These are phyloP conservation scores for Trametes sp. DNA, from an alignment of 1,284 basidiomycete species.

Conservation along the genomic window DNA sequence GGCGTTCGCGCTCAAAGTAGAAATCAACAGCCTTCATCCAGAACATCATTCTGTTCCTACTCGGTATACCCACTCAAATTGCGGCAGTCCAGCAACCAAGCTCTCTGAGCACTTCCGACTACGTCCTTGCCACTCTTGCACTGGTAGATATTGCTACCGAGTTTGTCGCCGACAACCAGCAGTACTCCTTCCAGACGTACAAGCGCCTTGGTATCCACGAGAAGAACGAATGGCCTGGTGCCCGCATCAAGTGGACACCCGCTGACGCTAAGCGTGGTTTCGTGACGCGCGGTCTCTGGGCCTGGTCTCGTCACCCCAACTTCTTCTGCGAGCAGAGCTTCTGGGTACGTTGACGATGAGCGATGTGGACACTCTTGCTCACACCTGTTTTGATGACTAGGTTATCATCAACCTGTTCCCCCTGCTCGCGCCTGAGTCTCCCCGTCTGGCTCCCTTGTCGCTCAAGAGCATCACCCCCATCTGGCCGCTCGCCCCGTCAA, in stretches of 20 bases:
- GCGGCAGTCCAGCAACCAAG: slow-evolving; percentile 63
- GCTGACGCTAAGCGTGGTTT: slow-evolving; percentile 85
- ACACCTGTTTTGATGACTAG: slow-evolving; percentile 46
- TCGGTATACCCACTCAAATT: slow-evolving; percentile 68
- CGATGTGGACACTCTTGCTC: not conserved
- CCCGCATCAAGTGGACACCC: slow-evolving; percentile 67
- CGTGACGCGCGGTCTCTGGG: slow-evolving; percentile 85
- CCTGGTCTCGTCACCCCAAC: slow-evolving; percentile 90
- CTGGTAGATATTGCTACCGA: slow-evolving; percentile 72
- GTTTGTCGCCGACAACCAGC: slow-evolving; percentile 90
- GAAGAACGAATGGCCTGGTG: slow-evolving; percentile 69
- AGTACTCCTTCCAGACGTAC: slow-evolving; percentile 84
- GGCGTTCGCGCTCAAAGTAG: not conserved
- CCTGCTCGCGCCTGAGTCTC: slow-evolving; percentile 56
- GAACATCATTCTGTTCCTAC: slow-evolving; percentile 81
- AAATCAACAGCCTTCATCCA: slow-evolving; percentile 66
- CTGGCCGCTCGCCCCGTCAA: slow-evolving; percentile 58
- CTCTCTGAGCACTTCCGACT: slow-evolving; percentile 68
- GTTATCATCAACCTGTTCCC: slow-evolving; percentile 75
- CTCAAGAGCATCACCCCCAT: slow-evolving; percentile 43
- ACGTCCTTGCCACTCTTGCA: slow-evolving; percentile 64
- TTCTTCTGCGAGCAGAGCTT: slow-evolving; percentile 90
- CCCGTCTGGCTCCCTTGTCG: slow-evolving; percentile 42
- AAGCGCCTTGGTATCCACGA: slow-evolving; percentile 66
- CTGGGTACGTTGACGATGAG: slow-evolving; percentile 66